phyloP scores from a whole-genome alignment of 306 rosid species.

The Herpetospermum pedunculosum region DNA sequence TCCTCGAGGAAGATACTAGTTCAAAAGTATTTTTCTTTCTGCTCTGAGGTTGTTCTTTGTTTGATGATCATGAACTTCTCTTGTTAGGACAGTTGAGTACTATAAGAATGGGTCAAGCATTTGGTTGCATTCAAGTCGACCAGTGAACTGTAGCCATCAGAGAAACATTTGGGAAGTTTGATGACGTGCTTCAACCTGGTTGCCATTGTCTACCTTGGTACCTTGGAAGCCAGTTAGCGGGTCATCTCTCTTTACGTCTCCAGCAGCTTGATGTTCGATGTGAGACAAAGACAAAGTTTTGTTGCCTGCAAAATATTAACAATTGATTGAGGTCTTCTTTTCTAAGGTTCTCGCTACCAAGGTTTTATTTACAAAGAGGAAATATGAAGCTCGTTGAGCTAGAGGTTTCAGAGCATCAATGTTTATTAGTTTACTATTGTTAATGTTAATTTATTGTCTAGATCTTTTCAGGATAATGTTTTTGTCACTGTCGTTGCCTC shows the following conservation, averaged over 20 bases:
- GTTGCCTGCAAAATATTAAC: background rate
- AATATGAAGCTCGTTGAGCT: background rate
- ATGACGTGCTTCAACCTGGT: constrained; percentile 40
- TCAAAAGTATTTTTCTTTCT: background rate
- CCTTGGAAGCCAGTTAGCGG: constrained; percentile 31
- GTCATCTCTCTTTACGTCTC: constrained; percentile 40
- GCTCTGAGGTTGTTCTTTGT: background rate
- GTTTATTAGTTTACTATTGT: background rate
- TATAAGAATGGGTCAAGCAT: constrained; percentile 37
- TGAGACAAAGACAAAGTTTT: constrained; percentile 47
- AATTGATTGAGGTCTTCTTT: background rate
- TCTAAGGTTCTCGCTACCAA: too few relatives aligned
- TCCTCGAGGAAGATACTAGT: background rate
- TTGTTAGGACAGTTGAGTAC: background rate
- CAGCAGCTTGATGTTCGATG: constrained; percentile 55
- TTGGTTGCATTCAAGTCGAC: constrained; percentile 44
- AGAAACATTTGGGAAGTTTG: constrained; percentile 48
- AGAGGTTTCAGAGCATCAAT: background rate
- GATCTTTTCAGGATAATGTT: constrained; percentile 34
- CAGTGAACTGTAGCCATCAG: constrained; percentile 39
- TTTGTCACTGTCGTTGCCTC: constrained; percentile 50
- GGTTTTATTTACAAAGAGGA: too few relatives aligned
- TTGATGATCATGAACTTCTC: background rate
- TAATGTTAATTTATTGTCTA: background rate
- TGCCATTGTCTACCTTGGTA: constrained; percentile 51